Evolutionary conservation across 306 rosid species (phyloP).

Genomic region (Prinsepia uniflora): DNA sequence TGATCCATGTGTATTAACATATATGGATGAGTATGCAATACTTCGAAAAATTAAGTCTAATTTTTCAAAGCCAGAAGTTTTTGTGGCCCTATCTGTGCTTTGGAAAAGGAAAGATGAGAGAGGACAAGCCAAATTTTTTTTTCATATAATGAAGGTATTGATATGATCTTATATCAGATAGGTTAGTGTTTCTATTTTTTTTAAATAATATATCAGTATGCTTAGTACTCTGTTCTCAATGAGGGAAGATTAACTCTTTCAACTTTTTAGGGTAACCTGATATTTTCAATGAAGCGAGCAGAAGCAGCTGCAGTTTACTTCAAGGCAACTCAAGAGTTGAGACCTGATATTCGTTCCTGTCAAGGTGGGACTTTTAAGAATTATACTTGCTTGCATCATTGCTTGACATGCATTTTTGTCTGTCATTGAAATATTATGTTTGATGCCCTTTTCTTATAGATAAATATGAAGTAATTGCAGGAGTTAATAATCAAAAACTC

Average conservation of each 20-base stretch:
- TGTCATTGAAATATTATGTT: conserved; percentile 14
- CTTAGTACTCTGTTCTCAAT: conserved; percentile 14
- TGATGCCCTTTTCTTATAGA: conserved; percentile 20
- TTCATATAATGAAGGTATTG: conserved; percentile 84
- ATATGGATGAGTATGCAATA: conserved; percentile 99
- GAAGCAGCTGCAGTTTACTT: conserved; percentile 85
- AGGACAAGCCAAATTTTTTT: conserved; percentile 37
- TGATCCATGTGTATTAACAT: conserved; percentile 84
- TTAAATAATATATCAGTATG: conserved; percentile 9
- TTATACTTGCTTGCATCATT: conserved; percentile 1
- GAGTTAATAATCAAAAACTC: conserved; percentile 22
- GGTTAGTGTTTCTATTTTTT: conserved; percentile 4
- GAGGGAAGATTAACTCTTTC: conserved; percentile 7
- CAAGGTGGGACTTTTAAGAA: conserved; percentile 64
- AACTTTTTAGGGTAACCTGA: conserved; percentile 65
- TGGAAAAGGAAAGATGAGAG: conserved; percentile 93
- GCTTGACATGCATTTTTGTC: conserved; percentile 27
- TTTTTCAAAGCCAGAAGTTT: conserved; percentile 88
- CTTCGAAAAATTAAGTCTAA: conserved; percentile 83
- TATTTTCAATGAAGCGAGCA: conserved; percentile 73
- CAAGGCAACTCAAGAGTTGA: conserved; percentile 93
- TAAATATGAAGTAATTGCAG: conserved; percentile 15
- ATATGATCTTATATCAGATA: not conserved
- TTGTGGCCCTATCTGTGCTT: conserved; percentile 85
- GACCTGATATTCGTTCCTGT: conserved; percentile 96